Evolutionary conservation across 2,329 filamentous ascomycete species (phyloP).

Genomic region (Microdochium nivale): DNA sequence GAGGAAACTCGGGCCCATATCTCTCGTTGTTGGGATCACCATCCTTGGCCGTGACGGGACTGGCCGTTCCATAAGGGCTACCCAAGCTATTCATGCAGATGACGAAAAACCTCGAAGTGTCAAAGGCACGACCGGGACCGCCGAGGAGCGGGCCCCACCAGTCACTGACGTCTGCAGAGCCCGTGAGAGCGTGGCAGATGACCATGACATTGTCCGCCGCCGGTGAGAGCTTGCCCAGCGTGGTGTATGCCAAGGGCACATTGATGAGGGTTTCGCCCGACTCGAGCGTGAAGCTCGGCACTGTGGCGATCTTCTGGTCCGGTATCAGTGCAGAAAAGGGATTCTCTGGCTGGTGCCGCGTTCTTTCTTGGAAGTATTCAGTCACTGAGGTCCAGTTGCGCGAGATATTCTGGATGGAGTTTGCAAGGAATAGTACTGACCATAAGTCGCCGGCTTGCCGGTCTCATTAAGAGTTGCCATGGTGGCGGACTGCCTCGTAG

Average conservation of each 20-base stretch:
- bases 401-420: neutral
- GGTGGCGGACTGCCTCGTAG: neutral
- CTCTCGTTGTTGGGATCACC: constrained; percentile 63
- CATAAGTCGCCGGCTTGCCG: constrained; percentile 10
- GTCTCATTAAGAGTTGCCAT: constrained; percentile 2
- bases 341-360: constrained; percentile 72
- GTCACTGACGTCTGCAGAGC: constrained; percentile 75
- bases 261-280: constrained; percentile 79
- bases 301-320: constrained; percentile 76
- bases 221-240: constrained; percentile 50
- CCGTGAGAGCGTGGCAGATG: constrained; percentile 77
- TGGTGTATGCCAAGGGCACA: constrained; percentile 62
- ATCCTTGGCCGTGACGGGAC: constrained; percentile 80
- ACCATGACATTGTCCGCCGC: constrained; percentile 61
- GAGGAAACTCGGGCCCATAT: constrained; percentile 92
- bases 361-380: constrained; percentile 62
- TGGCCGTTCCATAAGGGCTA: constrained; percentile 80
- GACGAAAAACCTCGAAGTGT: constrained; percentile 75
- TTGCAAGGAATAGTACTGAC: constrained; percentile 10
- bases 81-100: constrained; percentile 81
- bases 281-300: constrained; percentile 87
- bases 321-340: constrained; percentile 81
- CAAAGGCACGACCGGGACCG: constrained; percentile 69
- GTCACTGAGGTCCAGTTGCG: constrained; percentile 32
- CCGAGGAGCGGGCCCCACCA: constrained; percentile 84